Percentiles rank a stretch among this genome's conserved stretches.
Evolutionary conservation across 176 grass and related monocot species (phyloP).

Genomic region (Pontederia crassipes): DNA sequence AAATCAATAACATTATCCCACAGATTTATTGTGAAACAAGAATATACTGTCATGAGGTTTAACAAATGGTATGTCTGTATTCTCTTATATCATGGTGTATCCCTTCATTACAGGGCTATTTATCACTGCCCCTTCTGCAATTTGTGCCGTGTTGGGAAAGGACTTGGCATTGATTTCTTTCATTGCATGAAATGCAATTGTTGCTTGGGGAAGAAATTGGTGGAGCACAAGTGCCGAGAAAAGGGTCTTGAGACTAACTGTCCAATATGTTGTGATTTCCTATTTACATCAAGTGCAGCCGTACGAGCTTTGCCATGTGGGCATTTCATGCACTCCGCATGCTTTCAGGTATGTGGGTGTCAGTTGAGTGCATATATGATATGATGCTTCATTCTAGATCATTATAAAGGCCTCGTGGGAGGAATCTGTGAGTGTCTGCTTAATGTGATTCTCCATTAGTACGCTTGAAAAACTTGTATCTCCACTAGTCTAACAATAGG

Average conservation of each 20-base stretch:
- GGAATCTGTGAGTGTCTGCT: no score
- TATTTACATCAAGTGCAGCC: conserved; percentile 78
- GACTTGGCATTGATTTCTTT: conserved; percentile 77
- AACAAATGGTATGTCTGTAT: background rate
- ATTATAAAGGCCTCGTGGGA: background rate
- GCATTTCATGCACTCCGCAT: conserved; percentile 92
- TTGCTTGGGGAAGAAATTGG: conserved; percentile 65
- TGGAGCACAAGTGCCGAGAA: conserved; percentile 72
- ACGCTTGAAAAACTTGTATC: no score
- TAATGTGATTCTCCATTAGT: no score
- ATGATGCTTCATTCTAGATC: background rate
- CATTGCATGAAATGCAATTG: conserved; percentile 98
- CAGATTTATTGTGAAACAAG: no score
- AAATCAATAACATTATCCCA: no score
- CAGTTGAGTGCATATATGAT: background rate
- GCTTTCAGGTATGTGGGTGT: conserved; percentile 51
- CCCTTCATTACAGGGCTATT: conserved; percentile 43
- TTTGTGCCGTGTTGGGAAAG: conserved; percentile 71
- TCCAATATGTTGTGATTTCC: conserved; percentile 69
- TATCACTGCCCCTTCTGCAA: conserved; percentile 97
- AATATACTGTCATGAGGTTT: background rate
- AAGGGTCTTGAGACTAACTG: conserved; percentile 82
- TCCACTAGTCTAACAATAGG: no score
- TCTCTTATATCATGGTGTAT: conserved; percentile 13
- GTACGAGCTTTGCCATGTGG: conserved; percentile 74